A percentile compares a stretch with the other conserved stretches of the same genome.
phyloP scores from a whole-genome alignment of 345 rosid species.

The Ricinus communis region DNA sequence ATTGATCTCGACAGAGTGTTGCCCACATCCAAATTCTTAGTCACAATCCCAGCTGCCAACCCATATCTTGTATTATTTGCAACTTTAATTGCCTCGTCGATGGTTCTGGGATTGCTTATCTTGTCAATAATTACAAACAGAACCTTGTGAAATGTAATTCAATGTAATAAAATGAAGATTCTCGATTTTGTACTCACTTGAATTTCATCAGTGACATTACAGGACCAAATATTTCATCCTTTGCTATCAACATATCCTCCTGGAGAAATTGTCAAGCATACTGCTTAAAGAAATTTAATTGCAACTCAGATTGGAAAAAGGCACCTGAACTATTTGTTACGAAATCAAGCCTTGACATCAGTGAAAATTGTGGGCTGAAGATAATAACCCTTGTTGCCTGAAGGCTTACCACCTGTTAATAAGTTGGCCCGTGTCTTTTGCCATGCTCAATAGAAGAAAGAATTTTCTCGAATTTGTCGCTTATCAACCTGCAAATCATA shows the following conservation, averaged over 20 bases:
- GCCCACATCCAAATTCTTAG: slow-evolving; percentile 67
- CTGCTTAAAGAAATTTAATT: too few relatives aligned
- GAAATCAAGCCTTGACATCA: slow-evolving; percentile 50
- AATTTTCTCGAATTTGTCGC: slow-evolving; percentile 60
- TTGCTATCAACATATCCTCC: slow-evolving; percentile 86
- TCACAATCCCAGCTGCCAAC: slow-evolving; percentile 77
- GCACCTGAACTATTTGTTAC: too few relatives aligned
- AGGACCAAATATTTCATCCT: slow-evolving; percentile 86
- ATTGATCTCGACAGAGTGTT: slow-evolving; percentile 60
- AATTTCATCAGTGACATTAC: slow-evolving; percentile 75
- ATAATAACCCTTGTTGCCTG: slow-evolving; percentile 69
- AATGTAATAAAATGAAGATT: not conserved
- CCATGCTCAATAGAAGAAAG: slow-evolving; percentile 64
- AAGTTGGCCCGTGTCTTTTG: slow-evolving; percentile 74
- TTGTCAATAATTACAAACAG: too few relatives aligned
- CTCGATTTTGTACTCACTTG: slow-evolving; percentile 45
- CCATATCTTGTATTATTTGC: slow-evolving; percentile 62
- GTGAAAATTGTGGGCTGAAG: slow-evolving; percentile 88
- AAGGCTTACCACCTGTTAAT: slow-evolving; percentile 68
- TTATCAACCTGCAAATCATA: slow-evolving; percentile 73
- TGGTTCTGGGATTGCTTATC: slow-evolving; percentile 39
- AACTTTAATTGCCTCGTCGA: slow-evolving; percentile 60
- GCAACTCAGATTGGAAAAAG: too few relatives aligned
- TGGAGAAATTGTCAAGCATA: slow-evolving; percentile 21
- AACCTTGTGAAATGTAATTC: not conserved